phyloP scores from a whole-genome alignment of 257 asterid species.

The Verbascum thapsus region DNA sequence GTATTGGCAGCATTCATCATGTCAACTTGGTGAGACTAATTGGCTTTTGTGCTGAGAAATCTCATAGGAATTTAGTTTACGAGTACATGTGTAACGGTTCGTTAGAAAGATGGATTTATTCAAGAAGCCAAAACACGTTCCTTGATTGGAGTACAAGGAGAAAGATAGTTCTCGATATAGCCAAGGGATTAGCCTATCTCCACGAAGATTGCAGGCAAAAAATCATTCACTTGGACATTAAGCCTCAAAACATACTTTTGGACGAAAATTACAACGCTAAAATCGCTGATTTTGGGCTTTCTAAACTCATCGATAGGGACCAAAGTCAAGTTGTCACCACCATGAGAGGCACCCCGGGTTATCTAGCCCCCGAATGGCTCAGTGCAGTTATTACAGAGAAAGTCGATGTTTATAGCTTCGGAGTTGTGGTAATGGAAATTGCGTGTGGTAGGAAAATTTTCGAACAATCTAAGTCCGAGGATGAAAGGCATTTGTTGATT shows the following conservation, averaged over 20 bases:
- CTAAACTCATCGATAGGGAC: slow-evolving; percentile 36
- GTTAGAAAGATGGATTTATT: slow-evolving; percentile 36
- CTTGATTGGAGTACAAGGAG: slow-evolving; percentile 26
- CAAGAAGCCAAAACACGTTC: neutral
- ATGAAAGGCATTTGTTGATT: slow-evolving; percentile 24
- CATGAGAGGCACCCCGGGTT: slow-evolving; percentile 42
- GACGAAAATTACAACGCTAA: slow-evolving; percentile 36
- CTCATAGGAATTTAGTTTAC: slow-evolving; percentile 33
- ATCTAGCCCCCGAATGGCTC: slow-evolving; percentile 40
- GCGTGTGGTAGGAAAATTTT: slow-evolving; percentile 33
- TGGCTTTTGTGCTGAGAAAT: slow-evolving; percentile 38
- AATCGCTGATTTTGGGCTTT: slow-evolving; percentile 36
- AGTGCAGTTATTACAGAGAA: slow-evolving; percentile 33
- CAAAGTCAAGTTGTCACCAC: slow-evolving; percentile 35
- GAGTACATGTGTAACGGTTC: slow-evolving; percentile 37
- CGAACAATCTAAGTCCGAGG: slow-evolving; percentile 24
- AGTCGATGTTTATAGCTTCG: slow-evolving; percentile 42
- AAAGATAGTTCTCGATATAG: slow-evolving; percentile 33
- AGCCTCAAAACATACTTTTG: slow-evolving; percentile 37
- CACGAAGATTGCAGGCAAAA: slow-evolving; percentile 43
- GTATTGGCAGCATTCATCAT: slow-evolving; percentile 38
- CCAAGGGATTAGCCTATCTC: slow-evolving; percentile 39
- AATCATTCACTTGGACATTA: slow-evolving; percentile 42
- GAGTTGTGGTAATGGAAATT: slow-evolving; percentile 36
- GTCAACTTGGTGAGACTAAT: slow-evolving; percentile 32